phyloP scores from a whole-genome alignment of 2,329 filamentous ascomycete species.

The Incumbomyces delicatus region DNA sequence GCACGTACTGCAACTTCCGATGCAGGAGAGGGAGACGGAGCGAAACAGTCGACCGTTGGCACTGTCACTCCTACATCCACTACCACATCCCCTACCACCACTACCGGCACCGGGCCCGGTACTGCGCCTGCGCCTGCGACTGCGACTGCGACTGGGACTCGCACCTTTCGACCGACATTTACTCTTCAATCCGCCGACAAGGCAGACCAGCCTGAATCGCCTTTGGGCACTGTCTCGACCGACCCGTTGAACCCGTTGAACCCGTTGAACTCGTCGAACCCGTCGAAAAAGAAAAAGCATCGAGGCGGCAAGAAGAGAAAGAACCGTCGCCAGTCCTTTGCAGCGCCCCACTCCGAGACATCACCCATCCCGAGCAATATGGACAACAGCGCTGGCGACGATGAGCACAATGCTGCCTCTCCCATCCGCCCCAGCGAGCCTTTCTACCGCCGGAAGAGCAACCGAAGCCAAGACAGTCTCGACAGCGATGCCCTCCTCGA shows the following conservation, averaged over 20 bases:
- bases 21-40: constrained; percentile 9
- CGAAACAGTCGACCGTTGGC: not conserved
- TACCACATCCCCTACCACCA: not conserved
- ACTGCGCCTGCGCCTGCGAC: too few species aligned
- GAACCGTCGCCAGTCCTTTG: constrained; percentile 70
- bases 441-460: constrained; percentile 48
- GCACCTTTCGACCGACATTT: too few species aligned
- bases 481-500: constrained; percentile 83
- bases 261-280: too few species aligned
- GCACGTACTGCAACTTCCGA: constrained; percentile 8
- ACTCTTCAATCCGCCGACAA: not conserved
- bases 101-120: too few species aligned
- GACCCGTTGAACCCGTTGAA: too few species aligned
- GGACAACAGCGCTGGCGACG: constrained; percentile 26
- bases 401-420: constrained; percentile 8
- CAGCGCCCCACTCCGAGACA: constrained; percentile 49
- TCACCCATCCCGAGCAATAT: constrained; percentile 22
- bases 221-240: constrained; percentile 2
- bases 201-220: not conserved
- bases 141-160: too few species aligned
- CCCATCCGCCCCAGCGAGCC: constrained; percentile 31
- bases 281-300: constrained; percentile 59
- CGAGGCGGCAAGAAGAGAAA: constrained; percentile 70
- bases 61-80: too few species aligned
- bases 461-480: constrained; percentile 72